A percentile compares a stretch with the other conserved stretches of the same genome.
Evolutionary conservation across 179 eudicot species (phyloP).

Genomic region (Corrigiola litoralis): DNA sequence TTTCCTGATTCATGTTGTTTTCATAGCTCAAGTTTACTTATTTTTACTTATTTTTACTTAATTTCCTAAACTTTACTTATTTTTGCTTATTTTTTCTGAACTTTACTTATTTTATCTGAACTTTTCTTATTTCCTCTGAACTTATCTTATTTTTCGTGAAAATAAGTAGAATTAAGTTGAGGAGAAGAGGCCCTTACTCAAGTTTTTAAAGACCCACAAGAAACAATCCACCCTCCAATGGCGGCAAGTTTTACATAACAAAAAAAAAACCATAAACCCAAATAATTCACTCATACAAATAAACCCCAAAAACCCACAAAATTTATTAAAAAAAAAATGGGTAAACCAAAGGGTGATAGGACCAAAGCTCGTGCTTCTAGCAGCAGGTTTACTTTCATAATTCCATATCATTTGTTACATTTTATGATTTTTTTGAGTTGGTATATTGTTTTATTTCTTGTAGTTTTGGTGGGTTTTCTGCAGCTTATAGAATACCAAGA

Average conservation of each 20-base stretch:
- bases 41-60: no score
- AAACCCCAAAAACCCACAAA: neutral
- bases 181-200: no score
- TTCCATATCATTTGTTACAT: neutral
- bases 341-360: slow-evolving; percentile 86
- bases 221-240: neutral
- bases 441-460: neutral
- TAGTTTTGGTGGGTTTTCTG: neutral
- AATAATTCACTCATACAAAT: neutral
- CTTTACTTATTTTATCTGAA: no score
- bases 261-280: neutral
- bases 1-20: no score
- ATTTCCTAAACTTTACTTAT: no score
- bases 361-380: slow-evolving; percentile 92
- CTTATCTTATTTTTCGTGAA: no score
- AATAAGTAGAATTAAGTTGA: no score
- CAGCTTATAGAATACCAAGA: no score
- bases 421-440: neutral
- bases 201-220: slow-evolving; percentile 1
- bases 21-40: no score
- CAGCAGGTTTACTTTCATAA: slow-evolving; percentile 55
- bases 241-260: neutral
- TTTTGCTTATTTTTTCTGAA: no score
- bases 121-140: no score
- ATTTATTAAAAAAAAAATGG: slow-evolving; percentile 36